Conservation (phyloP, 345 rosid genomes). For the Salix brachista region DNA sequence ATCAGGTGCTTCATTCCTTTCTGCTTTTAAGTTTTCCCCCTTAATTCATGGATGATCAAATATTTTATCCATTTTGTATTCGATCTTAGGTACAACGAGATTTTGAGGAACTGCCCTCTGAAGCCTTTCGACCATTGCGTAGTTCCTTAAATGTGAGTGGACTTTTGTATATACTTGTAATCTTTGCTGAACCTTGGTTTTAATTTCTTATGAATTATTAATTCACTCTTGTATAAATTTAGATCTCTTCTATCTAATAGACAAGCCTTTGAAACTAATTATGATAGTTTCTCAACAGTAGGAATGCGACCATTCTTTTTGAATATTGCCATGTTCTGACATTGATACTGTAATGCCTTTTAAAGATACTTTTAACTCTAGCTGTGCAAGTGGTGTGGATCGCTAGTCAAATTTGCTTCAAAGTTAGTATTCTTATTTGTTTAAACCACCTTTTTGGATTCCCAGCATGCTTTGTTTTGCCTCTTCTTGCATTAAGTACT, state of each 20-base stretch:
- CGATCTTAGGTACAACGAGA: slow-evolving; percentile 85
- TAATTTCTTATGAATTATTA: not conserved
- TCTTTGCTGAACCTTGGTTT: slow-evolving; percentile 6
- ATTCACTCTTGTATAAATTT: not conserved
- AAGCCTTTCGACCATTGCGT: slow-evolving; percentile 78
- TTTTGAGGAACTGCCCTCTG: slow-evolving; percentile 94
- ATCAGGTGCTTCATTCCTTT: not conserved
- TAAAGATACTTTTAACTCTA: not conserved
- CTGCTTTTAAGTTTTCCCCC: not conserved
- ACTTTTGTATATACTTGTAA: slow-evolving; percentile 3
- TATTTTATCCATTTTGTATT: slow-evolving; percentile 8
- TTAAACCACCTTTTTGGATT: not conserved
- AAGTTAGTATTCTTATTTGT: not conserved
- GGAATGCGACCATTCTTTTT: not conserved
- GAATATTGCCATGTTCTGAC: not conserved
- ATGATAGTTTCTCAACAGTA: not conserved
- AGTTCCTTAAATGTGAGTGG: slow-evolving; percentile 76
- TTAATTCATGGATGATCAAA: not conserved
- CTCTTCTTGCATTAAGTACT: not conserved
- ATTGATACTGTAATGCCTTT: not conserved
- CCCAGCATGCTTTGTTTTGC: not conserved
- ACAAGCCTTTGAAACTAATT: not conserved
- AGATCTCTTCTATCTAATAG: not conserved
- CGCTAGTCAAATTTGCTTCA: not conserved
- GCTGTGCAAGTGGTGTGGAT: not conserved